These are phyloP conservation scores for Cicer chorassanicum DNA, from an alignment of 306 rosid species.

Conservation along the genomic window DNA sequence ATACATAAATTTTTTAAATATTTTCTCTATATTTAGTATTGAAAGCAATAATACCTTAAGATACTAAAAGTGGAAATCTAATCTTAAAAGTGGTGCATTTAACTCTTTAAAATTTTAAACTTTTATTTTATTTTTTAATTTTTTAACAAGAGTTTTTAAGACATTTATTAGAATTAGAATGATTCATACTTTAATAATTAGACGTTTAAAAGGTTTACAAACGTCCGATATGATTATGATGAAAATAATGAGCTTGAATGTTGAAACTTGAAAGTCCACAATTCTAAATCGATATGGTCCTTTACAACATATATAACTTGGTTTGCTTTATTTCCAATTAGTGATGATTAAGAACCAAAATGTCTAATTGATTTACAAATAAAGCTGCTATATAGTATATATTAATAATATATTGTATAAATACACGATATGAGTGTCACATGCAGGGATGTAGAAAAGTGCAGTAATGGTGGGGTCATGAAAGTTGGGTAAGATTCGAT, in stretches of 20 bases:
- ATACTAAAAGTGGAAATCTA: too few relatives aligned
- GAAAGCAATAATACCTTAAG: too few relatives aligned
- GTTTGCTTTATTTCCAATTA: background rate
- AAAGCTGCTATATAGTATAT: background rate
- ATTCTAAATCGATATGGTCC: slow-evolving; percentile 37
- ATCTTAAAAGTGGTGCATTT: too few relatives aligned
- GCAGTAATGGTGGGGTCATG: slow-evolving; percentile 41
- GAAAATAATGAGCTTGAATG: slow-evolving; percentile 19
- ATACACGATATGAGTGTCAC: slow-evolving; percentile 19
- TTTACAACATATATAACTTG: slow-evolving; percentile 33
- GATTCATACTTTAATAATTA: too few relatives aligned
- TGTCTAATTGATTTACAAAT: slow-evolving; percentile 26
- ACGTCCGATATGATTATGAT: background rate
- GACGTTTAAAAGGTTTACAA: background rate
- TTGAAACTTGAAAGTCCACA: slow-evolving; percentile 9
- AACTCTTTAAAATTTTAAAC: too few relatives aligned
- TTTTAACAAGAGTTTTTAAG: too few relatives aligned
- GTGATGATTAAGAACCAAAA: slow-evolving; percentile 39
- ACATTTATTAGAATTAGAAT: too few relatives aligned
- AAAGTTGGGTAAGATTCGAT: slow-evolving; percentile 42
- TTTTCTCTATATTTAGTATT: too few relatives aligned
- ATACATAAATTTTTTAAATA: too few relatives aligned
- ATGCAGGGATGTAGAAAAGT: slow-evolving; percentile 23
- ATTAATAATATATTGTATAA: background rate
- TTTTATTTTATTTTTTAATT: too few relatives aligned